A percentile compares a stretch with the other conserved stretches of the same genome.
phyloP scores from a whole-genome alignment of 1,284 basidiomycete genomes.

The Sporisorium iseilematis-ciliati region DNA sequence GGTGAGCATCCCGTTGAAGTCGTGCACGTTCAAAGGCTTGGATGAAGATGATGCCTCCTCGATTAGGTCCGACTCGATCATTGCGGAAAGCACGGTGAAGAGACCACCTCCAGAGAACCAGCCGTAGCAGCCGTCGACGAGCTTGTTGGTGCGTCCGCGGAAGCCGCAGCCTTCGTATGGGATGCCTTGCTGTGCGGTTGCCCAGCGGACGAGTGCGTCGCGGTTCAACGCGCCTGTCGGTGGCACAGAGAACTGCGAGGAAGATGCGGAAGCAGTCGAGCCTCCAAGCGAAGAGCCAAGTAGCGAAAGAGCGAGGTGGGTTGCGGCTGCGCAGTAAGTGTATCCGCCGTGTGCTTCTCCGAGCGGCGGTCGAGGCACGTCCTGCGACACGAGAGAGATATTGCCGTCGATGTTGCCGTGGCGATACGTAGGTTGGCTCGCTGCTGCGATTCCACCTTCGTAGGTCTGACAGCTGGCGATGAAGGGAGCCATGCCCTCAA shows the following conservation, averaged over 20 bases:
- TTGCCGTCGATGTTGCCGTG: constrained; percentile 14
- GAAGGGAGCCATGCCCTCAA: constrained; percentile 73
- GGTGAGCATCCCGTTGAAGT: constrained; percentile 45
- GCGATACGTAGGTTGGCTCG: constrained; percentile 77
- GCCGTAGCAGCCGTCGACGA: constrained; percentile 98
- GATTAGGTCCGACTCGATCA: constrained; percentile 72
- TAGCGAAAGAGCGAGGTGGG: constrained; percentile 82
- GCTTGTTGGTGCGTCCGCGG: constrained; percentile 92
- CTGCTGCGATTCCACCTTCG: constrained; percentile 92
- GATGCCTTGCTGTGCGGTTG: constrained; percentile 85
- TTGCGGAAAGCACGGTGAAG: constrained; percentile 81
- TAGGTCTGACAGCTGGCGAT: constrained; percentile 89
- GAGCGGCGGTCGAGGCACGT: constrained; percentile 75
- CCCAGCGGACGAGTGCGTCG: constrained; percentile 81
- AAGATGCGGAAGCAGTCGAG: constrained; percentile 3
- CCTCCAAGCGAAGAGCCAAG: constrained; percentile 17
- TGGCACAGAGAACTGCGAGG: background rate
- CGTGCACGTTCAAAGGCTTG: constrained; percentile 50
- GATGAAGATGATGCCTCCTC: constrained; percentile 2
- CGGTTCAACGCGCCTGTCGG: constrained; percentile 74
- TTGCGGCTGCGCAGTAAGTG: constrained; percentile 89
- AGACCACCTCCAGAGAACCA: constrained; percentile 95
- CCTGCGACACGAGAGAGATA: constrained; percentile 21
- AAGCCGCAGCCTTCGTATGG: constrained; percentile 91
- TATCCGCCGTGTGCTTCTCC: constrained; percentile 99